Base-by-base conservation (phyloP, 2,329 filamentous ascomycete genomes). In the Lachnellula arida region DNA sequence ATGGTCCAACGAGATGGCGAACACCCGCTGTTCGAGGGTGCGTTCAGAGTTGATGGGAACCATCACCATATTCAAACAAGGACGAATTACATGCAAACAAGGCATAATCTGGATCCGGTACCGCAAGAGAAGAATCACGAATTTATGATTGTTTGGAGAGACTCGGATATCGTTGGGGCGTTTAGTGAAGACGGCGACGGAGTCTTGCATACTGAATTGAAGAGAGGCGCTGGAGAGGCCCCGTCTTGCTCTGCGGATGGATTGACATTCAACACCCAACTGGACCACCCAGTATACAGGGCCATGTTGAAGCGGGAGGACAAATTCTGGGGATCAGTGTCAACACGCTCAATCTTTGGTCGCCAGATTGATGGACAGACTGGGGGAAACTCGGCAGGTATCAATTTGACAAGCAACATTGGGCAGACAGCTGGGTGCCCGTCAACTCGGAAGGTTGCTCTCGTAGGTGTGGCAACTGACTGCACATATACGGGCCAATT, bases 391-490 rank as follows among this genome's bases (percentile, higher is more conserved):
- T 85, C 88, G 51, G 89, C 86, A 22, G 88, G 87, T 62, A 85
- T 92, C 58, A 94, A 97, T 68, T 75, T 97, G 63, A 78, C 81
- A 35, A 80, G 76, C 35, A 90, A 84, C 25, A 96, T 99, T 68
- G 94, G 94, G 48, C 87, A 82, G 57, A 88, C 88, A 0, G 70
- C 75, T n/a, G 94, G 94, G 51, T 99, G 94, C 70, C 93, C 93
- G 5, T 86, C 80, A 1, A 93, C 91, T n/a, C 85, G 91, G 63
- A 95, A 89, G 72, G 91, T 99, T 17, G 94, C 94, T 0, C 79
- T 97, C 42, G 84, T 99, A 23, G 94, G 94, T 28, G 85, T 97
- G 39, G 94, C 91, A 8, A 94, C 91, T 0, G 94, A 99, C 72
- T 99, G 94, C 76, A 89, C 84, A 8, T 97, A 97, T 70, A 91